phyloP scores from a whole-genome alignment of 129 eudicot genomes.

The Cynara cardunculus region DNA sequence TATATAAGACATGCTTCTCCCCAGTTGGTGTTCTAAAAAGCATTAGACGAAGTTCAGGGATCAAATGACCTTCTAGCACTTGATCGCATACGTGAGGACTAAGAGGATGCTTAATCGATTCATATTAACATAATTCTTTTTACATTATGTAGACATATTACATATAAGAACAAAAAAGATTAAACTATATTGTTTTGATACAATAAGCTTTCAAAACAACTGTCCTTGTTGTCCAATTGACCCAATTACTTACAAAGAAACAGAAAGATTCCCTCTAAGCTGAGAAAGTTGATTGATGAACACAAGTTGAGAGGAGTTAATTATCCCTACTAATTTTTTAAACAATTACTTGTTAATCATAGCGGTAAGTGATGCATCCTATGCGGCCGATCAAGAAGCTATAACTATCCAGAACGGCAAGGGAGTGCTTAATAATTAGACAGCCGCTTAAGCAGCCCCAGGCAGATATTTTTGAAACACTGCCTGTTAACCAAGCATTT shows the following conservation, averaged over 20 bases:
- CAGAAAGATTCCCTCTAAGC: no score
- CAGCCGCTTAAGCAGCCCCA: no score
- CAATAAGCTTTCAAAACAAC: background rate
- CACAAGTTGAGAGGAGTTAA: background rate
- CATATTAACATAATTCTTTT: background rate
- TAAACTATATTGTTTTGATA: background rate
- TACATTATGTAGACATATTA: background rate
- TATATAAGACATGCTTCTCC: background rate
- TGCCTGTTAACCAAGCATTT: background rate
- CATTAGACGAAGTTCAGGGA: background rate
- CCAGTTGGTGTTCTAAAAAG: background rate
- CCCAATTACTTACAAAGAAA: conserved; percentile 1
- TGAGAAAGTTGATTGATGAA: background rate
- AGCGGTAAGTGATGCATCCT: background rate
- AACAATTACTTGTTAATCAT: background rate
- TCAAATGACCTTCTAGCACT: no score
- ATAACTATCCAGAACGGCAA: background rate
- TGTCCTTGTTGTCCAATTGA: background rate
- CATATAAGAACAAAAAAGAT: background rate
- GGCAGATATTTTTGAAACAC: no score
- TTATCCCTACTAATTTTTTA: background rate
- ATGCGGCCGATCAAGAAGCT: background rate
- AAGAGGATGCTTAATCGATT: background rate
- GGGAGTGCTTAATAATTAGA: background rate
- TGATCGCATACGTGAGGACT: no score